Conservation (phyloP, 2,329 filamentous ascomycete species). For the Epichloe brachyelytri region DNA sequence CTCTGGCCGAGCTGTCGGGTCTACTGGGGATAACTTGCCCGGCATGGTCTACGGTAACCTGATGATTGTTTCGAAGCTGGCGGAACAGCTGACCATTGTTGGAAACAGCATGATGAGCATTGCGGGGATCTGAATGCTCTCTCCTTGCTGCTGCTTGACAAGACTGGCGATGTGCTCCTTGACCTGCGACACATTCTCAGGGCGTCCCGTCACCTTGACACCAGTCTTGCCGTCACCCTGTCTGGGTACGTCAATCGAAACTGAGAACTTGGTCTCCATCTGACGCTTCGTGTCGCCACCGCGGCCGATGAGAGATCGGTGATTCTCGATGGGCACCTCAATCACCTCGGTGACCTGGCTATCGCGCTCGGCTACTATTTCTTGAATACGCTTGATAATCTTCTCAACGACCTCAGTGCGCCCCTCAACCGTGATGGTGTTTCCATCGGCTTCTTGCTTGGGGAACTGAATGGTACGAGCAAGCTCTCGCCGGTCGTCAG, state of each 20-base stretch:
- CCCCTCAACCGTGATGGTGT: constrained; percentile 79
- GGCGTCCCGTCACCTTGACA: constrained; percentile 73
- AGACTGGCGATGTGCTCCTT: constrained; percentile 72
- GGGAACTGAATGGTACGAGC: constrained; percentile 92
- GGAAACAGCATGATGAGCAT: constrained; percentile 70
- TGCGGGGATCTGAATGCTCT: constrained; percentile 70
- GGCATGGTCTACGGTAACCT: constrained; percentile 84
- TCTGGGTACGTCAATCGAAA: constrained; percentile 81
- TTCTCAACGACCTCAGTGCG: constrained; percentile 74
- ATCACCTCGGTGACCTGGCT: constrained; percentile 67
- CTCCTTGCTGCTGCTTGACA: constrained; percentile 76
- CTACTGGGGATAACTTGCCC: constrained; percentile 66
- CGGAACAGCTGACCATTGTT: constrained; percentile 94
- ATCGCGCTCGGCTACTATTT: constrained; percentile 70
- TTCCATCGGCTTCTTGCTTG: constrained; percentile 70
- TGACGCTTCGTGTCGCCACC: constrained; percentile 77
- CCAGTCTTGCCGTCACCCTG: constrained; percentile 74
- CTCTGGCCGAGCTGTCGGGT: constrained; percentile 40
- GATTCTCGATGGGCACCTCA: constrained; percentile 81
- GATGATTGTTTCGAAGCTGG: constrained; percentile 69
- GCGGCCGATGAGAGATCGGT: constrained; percentile 80
- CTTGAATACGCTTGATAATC: constrained; percentile 70
- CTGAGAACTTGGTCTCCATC: constrained; percentile 74
- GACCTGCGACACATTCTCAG: constrained; percentile 67
- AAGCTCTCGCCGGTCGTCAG: constrained; percentile 69